Evolutionary conservation across 345 rosid species (phyloP), one percentile per base, ranked within the genome.

Genomic region (Clausena lansium): DNA sequence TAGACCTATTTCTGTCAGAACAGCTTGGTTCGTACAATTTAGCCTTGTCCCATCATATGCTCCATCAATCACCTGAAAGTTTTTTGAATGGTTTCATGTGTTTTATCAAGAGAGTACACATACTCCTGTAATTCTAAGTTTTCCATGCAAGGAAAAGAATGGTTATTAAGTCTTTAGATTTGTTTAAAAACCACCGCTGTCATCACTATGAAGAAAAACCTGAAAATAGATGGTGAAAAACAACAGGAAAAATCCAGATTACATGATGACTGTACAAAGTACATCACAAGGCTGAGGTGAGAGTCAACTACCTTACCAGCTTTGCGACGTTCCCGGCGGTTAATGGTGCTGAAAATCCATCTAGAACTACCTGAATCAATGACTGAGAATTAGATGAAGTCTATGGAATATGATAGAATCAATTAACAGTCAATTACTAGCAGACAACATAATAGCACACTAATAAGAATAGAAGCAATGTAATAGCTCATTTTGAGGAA

Each of bases 291-390:
- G 67, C 27, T 50, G 74, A 73, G 64, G 80, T 68, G 83, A 82
- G 86, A 83, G 77, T 83, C 79, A 86, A 90, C 86, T 91, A 91
- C 97, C 98, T 92, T 93, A 93, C 97, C 99, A 89, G 92, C 85
- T 95, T 95, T 79, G 90, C 93, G 1, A 95, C 85, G 81, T 93
- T 93, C 74, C 98, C 99, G 1, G 95, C 88, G 9, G 99, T 95
- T 73, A 95, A 73, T 6, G 98, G 99, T 32, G 96, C 98, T 68
- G 97, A 95, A 83, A 86, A 95, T 78, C 99, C 99, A 84, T 93
- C 96, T 39, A 95, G 76, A 77, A 91, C 85, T 47, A 95, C 85
- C 97, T 93, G 87, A 79, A 80, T 69, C 39, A 72, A 79, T 74
- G 19, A 33, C 17, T 11, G 61, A 20, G 0, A 58, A 63, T 59